These are phyloP conservation scores for Pisolithus thermaeus DNA, from an alignment of 1,284 basidiomycete species.

Conservation along the genomic window DNA sequence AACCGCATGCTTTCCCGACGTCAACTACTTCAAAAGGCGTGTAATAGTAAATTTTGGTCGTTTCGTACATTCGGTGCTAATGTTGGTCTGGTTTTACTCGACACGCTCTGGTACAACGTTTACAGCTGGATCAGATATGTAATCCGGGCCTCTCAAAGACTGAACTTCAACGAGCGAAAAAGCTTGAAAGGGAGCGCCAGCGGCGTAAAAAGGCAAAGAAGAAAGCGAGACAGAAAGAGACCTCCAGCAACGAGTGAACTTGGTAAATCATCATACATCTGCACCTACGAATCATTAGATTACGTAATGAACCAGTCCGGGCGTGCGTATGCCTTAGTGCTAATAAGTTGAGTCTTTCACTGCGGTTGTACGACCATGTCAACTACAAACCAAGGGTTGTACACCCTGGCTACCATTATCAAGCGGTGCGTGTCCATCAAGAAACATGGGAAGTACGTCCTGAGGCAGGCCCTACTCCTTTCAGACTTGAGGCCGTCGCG, in stretches of 20 bases:
- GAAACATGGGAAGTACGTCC: constrained; percentile 1
- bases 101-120: constrained; percentile 1
- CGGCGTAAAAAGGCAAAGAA: constrained; percentile 67
- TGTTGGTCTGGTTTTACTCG: constrained; percentile 3
- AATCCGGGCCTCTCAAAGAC: constrained; percentile 75
- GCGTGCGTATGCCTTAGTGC: too few relatives aligned
- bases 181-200: constrained; percentile 65
- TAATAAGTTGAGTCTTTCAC: too few relatives aligned
- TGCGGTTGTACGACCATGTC: constrained; percentile 14
- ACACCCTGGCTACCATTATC: constrained; percentile 74
- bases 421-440: constrained; percentile 55
- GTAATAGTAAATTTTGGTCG: constrained; percentile 23
- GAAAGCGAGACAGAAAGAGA: constrained; percentile 38
- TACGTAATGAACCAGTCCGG: too few relatives aligned
- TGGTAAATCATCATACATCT: too few relatives aligned
- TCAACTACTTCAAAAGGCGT: constrained; percentile 63
- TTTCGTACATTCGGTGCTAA: constrained; percentile 15
- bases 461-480: constrained; percentile 1
- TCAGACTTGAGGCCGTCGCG: constrained; percentile 86
- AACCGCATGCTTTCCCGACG: constrained; percentile 70
- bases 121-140: constrained; percentile 58
- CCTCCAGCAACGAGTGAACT: constrained; percentile 11
- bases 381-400: constrained; percentile 44
- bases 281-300: too few relatives aligned
- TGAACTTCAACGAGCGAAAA: constrained; percentile 58